Conservation (phyloP, 2,329 filamentous ascomycete genomes). For the Canariomyces notabilis region DNA sequence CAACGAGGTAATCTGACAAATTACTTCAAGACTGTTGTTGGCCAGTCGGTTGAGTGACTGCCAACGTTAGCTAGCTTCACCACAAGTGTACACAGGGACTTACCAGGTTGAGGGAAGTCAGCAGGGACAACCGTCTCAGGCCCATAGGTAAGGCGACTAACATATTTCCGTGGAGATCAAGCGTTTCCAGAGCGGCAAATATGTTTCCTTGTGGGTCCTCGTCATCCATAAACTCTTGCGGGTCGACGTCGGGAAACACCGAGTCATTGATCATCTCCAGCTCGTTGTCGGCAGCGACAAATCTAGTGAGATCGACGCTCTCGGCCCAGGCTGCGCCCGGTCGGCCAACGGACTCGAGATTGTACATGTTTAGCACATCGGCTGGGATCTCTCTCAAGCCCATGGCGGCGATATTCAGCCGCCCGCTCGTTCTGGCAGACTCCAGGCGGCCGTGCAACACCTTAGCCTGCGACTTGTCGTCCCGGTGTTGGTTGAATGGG, state of each 20-base stretch:
- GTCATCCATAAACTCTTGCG: constrained; percentile 53
- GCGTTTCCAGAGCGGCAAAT: constrained; percentile 73
- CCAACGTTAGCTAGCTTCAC: constrained; percentile 21
- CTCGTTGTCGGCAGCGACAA: constrained; percentile 88
- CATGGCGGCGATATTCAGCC: constrained; percentile 84
- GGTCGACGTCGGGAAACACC: constrained; percentile 70
- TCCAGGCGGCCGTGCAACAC: constrained; percentile 69
- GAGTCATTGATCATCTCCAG: constrained; percentile 66
- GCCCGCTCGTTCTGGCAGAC: constrained; percentile 68
- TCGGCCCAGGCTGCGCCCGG: constrained; percentile 78
- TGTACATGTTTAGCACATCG: constrained; percentile 88
- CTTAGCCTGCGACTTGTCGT: constrained; percentile 55
- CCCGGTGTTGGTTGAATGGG: constrained; percentile 64
- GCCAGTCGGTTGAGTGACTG: constrained; percentile 77
- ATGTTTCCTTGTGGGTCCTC: constrained; percentile 66
- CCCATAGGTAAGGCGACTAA: constrained; percentile 70
- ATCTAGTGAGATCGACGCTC: constrained; percentile 76
- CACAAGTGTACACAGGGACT: constrained; percentile 27
- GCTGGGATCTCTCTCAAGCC: constrained; percentile 71
- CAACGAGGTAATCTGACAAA: constrained; percentile 67
- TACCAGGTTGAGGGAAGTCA: constrained; percentile 80
- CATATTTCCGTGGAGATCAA: constrained; percentile 84
- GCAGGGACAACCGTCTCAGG: constrained; percentile 62
- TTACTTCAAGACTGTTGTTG: constrained; percentile 65
- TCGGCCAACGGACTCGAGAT: constrained; percentile 61